Evolutionary conservation across 805 yeast genomes (phyloP).

Genomic region (Starmerella powellii): DNA sequence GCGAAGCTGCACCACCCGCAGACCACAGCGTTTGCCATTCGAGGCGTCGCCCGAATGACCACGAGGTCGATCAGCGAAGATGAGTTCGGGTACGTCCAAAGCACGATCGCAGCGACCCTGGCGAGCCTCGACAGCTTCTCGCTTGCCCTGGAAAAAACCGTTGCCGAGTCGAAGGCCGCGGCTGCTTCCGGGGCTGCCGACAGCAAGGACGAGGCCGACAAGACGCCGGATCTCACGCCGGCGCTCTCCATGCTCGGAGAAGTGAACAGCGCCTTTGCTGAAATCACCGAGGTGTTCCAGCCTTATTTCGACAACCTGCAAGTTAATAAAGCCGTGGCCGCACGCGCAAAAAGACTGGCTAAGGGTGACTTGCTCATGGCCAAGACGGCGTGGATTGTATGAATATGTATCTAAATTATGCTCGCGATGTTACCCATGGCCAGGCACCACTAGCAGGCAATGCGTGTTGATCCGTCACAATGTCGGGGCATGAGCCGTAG

Average conservation of each 20-base stretch:
- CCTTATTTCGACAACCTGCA: conserved; percentile 25
- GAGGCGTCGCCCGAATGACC: conserved; percentile 27
- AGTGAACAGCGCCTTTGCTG: conserved; percentile 22
- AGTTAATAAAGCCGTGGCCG: conserved; percentile 8
- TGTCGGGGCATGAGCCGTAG: too few relatives aligned
- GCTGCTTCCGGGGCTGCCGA: conserved; percentile 28
- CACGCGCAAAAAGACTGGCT: conserved; percentile 2
- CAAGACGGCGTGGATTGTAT: conserved; percentile 6
- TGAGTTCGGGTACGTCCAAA: conserved; percentile 32
- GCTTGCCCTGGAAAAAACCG: conserved; percentile 20
- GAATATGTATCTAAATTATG: not conserved
- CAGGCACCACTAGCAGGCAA: too few relatives aligned
- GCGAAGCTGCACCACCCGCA: conserved; percentile 23
- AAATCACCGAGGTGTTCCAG: conserved; percentile 24
- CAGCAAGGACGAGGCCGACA: conserved; percentile 7
- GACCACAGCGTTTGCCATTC: conserved; percentile 26
- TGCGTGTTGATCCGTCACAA: too few relatives aligned
- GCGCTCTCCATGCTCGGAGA: conserved; percentile 15
- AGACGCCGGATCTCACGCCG: conserved; percentile 16
- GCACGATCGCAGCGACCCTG: conserved; percentile 30
- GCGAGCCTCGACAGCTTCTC: conserved; percentile 4
- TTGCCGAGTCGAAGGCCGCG: conserved; percentile 27
- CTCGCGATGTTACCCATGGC: too few relatives aligned
- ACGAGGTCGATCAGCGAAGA: conserved; percentile 31
- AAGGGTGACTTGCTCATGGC: not conserved